Percentiles rank a stretch among this genome's conserved stretches.
These are phyloP conservation scores for Plasmopara viticola DNA, from an alignment of 352 stramenopile genomes.

Conservation along the genomic window DNA sequence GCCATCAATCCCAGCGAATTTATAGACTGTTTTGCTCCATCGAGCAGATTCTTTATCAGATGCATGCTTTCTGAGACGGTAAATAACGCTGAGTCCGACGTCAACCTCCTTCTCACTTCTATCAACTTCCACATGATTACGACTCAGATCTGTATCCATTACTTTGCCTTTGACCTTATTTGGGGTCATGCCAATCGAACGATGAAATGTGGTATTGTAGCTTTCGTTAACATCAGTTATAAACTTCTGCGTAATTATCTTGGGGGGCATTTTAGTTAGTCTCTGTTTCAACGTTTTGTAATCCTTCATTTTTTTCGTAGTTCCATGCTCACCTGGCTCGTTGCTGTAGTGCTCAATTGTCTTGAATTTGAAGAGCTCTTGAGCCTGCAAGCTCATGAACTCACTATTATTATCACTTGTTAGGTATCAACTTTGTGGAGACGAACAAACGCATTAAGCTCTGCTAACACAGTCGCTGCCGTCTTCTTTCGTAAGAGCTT, in stretches of 20 bases:
- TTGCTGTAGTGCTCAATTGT: constrained; percentile 2
- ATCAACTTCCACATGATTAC: not conserved
- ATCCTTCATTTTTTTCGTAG: not conserved
- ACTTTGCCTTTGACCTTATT: constrained; percentile 18
- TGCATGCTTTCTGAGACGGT: constrained; percentile 11
- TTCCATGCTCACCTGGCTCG: constrained; percentile 1
- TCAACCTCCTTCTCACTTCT: constrained; percentile 13
- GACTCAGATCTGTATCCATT: not conserved
- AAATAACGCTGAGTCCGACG: not conserved
- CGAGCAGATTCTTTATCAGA: constrained; percentile 23
- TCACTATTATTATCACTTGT: not conserved
- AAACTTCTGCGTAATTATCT: constrained; percentile 3
- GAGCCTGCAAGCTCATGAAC: not conserved
- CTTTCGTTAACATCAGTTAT: constrained; percentile 19
- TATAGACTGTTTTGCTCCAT: constrained; percentile 22
- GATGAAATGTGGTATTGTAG: constrained; percentile 33
- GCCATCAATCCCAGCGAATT: constrained; percentile 20
- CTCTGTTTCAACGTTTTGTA: not conserved
- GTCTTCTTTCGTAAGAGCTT: constrained; percentile 33
- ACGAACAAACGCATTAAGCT: constrained; percentile 13
- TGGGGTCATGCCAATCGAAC: constrained; percentile 6
- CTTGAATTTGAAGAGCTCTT: constrained; percentile 1
- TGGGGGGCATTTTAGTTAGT: not conserved
- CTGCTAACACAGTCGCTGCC: constrained; percentile 9
- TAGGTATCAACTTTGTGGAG: not conserved